phyloP scores from a whole-genome alignment of 768 basidiomycete species.

The Termitomyces heimii region DNA sequence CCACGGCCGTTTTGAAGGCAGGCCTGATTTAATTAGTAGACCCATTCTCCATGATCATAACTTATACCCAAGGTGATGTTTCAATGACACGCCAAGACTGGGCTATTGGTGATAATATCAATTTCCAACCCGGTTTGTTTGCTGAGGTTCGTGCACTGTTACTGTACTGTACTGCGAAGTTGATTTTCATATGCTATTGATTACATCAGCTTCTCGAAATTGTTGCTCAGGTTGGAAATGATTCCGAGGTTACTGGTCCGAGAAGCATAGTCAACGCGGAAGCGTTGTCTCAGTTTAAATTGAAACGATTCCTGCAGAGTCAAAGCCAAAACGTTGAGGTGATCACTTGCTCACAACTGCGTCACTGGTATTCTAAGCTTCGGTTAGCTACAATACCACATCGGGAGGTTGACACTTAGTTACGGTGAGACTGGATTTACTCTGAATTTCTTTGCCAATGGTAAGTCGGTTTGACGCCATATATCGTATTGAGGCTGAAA shows the following conservation, averaged over 20 bases:
- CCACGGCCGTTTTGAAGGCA: constrained; percentile 12
- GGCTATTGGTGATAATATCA: constrained; percentile 10
- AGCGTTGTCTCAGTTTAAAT: constrained; percentile 9
- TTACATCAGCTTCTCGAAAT: constrained; percentile 4
- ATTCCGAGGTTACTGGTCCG: constrained; percentile 11
- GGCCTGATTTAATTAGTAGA: neutral
- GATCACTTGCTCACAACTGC: neutral
- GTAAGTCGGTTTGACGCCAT: neutral
- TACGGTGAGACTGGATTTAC: constrained; percentile 12
- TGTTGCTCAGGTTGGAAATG: constrained; percentile 7
- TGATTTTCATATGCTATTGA: neutral
- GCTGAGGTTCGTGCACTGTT: neutral
- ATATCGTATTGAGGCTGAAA: neutral
- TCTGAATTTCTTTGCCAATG: constrained; percentile 14
- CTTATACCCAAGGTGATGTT: constrained; percentile 7
- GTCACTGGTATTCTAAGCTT: neutral
- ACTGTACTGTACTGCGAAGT: neutral
- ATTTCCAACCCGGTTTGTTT: constrained; percentile 7
- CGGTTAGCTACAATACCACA: constrained; percentile 11
- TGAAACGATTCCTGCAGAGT: constrained; percentile 8
- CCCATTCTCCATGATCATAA: neutral
- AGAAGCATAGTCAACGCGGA: constrained; percentile 7
- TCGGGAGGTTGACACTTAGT: constrained; percentile 9
- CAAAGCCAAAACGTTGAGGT: constrained; percentile 6
- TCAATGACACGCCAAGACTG: constrained; percentile 13